phyloP scores from a whole-genome alignment of 805 yeast species.

The Scheffersomyces amazonensis region DNA sequence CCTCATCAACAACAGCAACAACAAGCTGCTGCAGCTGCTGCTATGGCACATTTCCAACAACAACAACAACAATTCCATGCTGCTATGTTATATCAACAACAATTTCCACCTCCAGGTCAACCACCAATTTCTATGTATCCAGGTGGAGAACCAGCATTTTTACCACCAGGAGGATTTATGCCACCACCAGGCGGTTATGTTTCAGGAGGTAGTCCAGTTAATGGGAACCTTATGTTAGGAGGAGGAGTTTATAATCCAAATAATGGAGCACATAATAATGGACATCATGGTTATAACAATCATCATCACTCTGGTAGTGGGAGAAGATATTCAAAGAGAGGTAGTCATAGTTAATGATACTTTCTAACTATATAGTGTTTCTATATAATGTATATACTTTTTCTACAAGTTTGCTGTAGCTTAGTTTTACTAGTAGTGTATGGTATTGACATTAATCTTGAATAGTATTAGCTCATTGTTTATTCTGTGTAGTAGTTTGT shows the following conservation, averaged over 20 bases:
- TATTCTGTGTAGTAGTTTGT: too few species aligned
- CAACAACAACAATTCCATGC: constrained; percentile 36
- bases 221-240: constrained; percentile 22
- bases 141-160: constrained; percentile 26
- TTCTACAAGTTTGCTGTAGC: too few species aligned
- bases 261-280: constrained; percentile 5
- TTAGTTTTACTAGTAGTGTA: too few species aligned
- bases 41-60: constrained; percentile 27
- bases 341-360: constrained; percentile 10
- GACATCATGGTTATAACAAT: constrained; percentile 9
- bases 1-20: constrained; percentile 28
- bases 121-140: constrained; percentile 34
- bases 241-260: constrained; percentile 7
- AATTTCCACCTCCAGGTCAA: constrained; percentile 30
- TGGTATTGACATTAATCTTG: too few species aligned
- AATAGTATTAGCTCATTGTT: too few species aligned
- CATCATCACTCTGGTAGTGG: constrained; percentile 10
- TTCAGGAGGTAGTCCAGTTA: constrained; percentile 26
- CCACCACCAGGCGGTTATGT: constrained; percentile 28
- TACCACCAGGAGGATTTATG: constrained; percentile 35
- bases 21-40: constrained; percentile 17
- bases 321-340: constrained; percentile 13
- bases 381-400: too few species aligned
- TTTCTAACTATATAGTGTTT: too few species aligned
- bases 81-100: constrained; percentile 36